Base-by-base conservation (phyloP, 2,329 filamentous ascomycete genomes). In the Hypoxylon sp. region DNA sequence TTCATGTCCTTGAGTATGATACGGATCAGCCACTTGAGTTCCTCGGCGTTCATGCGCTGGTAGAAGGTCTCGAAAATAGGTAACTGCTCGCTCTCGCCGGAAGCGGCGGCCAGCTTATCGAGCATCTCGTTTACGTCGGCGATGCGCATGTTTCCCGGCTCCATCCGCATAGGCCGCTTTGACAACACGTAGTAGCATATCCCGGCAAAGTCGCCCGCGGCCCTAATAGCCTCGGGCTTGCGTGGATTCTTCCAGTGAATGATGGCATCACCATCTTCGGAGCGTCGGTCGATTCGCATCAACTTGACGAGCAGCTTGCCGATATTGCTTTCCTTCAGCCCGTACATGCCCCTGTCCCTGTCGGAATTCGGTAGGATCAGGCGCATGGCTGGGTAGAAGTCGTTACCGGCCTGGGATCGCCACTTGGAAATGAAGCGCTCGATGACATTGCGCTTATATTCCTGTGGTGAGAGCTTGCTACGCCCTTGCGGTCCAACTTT, bases 291-390 rank as follows among this genome's bases (percentile, higher is more conserved):
- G 71, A 99, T 97, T 74, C 94, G 94, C 83, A 97, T 90, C 39
- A 97, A 85, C 74, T 93, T 94, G 61, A 97, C 91, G n/a, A 98
- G 82, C 19, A 98, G 80, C 74, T 93, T 97, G 8, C 90, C 94
- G 62, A 99, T 93, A 4, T 89, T 87, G 75, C 91, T 94, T 80
- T 99, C 95, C 75, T 98, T 98, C 41, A 99, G 82, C 0, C 94
- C 93, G 73, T 98, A 99, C 82, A 97, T 93, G 17, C 91, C 91
- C 49, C 95, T 87, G 72, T 98, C 93, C 39, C 93, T 88, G 74
- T 99, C 95, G 74, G 97, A 96, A 72, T 96, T 93, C 0, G 94
- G 94, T 3, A 97, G 84, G 59, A 98, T 97, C 48, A 99, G 85
- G 19, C 95, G 89, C 77, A 99, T 86, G 1, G 93, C 94, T 0